Conservation (phyloP, 768 basidiomycete species). For the Collybia sordida region DNA sequence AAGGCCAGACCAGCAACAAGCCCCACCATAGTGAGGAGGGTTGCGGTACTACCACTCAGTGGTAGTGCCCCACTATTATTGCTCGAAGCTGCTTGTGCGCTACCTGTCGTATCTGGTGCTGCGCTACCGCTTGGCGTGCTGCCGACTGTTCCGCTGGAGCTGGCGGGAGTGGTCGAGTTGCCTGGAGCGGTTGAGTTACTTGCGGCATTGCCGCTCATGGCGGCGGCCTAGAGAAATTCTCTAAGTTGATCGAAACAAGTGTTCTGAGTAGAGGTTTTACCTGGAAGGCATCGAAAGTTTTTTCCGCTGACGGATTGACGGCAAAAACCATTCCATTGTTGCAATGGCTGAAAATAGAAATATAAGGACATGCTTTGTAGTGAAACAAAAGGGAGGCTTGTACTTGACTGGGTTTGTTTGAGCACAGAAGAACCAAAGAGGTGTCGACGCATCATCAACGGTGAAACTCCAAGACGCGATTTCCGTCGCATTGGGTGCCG, state of each 20-base stretch:
- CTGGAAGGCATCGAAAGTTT: slow-evolving; percentile 50
- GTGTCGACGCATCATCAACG: slow-evolving; percentile 40
- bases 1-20: slow-evolving; percentile 31
- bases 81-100: slow-evolving; percentile 7
- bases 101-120: not conserved
- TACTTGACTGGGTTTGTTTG: slow-evolving; percentile 35
- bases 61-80: slow-evolving; percentile 24
- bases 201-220: slow-evolving; percentile 12
- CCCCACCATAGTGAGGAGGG: slow-evolving; percentile 29
- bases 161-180: not conserved
- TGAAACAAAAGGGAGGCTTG: slow-evolving; percentile 2
- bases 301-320: slow-evolving; percentile 47
- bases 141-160: not conserved
- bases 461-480: slow-evolving; percentile 48
- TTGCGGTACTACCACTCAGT: slow-evolving; percentile 31
- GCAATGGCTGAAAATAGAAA: slow-evolving; percentile 40
- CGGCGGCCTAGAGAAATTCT: slow-evolving; percentile 6
- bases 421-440: slow-evolving; percentile 65
- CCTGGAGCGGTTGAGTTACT: not conserved
- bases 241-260: not conserved
- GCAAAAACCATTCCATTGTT: slow-evolving; percentile 61
- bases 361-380: not conserved
- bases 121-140: not conserved
- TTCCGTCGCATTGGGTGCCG: slow-evolving; percentile 26
- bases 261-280: slow-evolving; percentile 15